phyloP scores from a whole-genome alignment of 2,329 filamentous ascomycete species.

The Lomentospora prolificans region DNA sequence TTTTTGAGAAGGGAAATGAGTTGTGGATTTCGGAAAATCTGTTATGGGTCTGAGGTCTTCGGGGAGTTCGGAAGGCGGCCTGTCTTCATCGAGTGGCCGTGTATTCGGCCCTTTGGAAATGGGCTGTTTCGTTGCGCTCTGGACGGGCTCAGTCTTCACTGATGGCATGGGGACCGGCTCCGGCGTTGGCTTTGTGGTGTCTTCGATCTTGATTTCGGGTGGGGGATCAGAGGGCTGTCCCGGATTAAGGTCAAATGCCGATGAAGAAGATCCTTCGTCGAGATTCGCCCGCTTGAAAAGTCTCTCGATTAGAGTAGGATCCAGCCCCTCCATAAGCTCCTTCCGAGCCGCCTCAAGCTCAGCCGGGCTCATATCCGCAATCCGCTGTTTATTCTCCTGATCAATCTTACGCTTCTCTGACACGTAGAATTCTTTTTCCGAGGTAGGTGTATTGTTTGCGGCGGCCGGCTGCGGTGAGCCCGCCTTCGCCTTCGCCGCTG shows the following conservation, averaged over 20 bases:
- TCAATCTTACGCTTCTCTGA: conserved; percentile 54
- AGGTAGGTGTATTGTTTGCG: conserved; percentile 10
- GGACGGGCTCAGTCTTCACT: conserved; percentile 6
- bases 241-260: conserved; percentile 30
- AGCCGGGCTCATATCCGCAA: conserved; percentile 68
- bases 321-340: conserved; percentile 71
- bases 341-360: conserved; percentile 74
- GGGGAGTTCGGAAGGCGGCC: conserved; percentile 29
- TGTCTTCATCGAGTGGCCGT: conserved; percentile 29
- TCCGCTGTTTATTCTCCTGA: conserved; percentile 63
- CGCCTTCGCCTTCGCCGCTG: conserved; percentile 16
- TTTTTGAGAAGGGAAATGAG: conserved; percentile 53
- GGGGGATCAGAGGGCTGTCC: conserved; percentile 10
- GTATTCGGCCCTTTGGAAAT: conserved; percentile 8
- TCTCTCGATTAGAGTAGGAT: conserved; percentile 65
- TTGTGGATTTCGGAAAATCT: conserved; percentile 24
- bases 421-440: conserved; percentile 12
- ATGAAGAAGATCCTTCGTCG: conserved; percentile 51
- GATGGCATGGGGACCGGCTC: conserved; percentile 13
- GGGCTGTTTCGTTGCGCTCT: conserved; percentile 12
- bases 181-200: conserved; percentile 16
- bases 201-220: conserved; percentile 24
- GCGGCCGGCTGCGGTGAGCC: conserved; percentile 1
- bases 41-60: conserved; percentile 32
- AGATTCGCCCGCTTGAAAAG: conserved; percentile 69